A percentile compares a stretch with the other conserved stretches of the same genome.
phyloP scores from a whole-genome alignment of 441 rosid species.

The Populus hybrid region DNA sequence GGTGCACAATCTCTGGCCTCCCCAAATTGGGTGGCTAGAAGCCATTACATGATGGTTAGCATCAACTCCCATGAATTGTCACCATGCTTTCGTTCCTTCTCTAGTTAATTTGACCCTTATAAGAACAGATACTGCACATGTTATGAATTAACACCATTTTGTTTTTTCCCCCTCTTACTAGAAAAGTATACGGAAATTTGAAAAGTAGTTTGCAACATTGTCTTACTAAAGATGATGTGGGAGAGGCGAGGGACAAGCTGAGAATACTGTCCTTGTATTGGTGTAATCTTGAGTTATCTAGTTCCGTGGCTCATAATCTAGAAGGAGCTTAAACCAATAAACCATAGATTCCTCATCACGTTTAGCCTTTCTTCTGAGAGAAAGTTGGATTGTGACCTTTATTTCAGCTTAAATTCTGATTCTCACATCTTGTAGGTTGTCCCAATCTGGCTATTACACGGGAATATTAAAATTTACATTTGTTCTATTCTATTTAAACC shows the following conservation, averaged over 20 bases:
- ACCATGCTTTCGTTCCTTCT: not conserved
- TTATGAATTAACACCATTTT: too few species aligned
- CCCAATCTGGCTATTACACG: not conserved
- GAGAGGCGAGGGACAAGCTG: not conserved
- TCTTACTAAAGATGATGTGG: not conserved
- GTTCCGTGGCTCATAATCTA: not conserved
- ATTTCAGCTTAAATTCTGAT: constrained; percentile 3
- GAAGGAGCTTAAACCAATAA: not conserved
- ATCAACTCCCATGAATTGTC: not conserved
- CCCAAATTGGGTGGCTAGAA: constrained; percentile 31
- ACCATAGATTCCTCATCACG: too few species aligned
- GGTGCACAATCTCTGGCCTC: constrained; percentile 15
- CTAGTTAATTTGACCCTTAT: not conserved
- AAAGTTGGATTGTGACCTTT: not conserved
- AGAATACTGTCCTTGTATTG: not conserved
- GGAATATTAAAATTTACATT: constrained; percentile 1
- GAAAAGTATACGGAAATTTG: too few species aligned
- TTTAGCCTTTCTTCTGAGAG: not conserved
- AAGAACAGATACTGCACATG: too few species aligned
- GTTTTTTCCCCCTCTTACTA: too few species aligned
- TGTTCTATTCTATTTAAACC: not conserved
- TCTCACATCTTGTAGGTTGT: not conserved
- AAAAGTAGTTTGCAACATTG: not conserved
- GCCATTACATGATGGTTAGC: constrained; percentile 9
- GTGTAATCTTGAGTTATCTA: not conserved